Conservation (phyloP, 2,329 filamentous ascomycete genomes). For the Neonectria hederae region DNA sequence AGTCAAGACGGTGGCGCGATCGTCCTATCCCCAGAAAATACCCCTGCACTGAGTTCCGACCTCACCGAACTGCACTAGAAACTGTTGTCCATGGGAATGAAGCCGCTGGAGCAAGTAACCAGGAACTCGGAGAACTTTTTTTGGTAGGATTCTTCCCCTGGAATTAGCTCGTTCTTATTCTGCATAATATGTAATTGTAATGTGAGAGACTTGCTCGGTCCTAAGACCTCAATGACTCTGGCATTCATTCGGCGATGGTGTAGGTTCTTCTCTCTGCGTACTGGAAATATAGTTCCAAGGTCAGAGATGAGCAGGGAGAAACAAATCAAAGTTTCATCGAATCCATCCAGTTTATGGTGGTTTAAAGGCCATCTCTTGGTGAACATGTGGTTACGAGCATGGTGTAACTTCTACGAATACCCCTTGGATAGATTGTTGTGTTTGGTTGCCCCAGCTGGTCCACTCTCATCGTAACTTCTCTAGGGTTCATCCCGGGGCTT, state of each 20-base stretch:
- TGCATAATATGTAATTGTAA: background rate
- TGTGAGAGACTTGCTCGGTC: background rate
- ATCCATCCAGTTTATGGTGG: too few species aligned
- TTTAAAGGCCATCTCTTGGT: too few species aligned
- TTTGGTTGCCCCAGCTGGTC: background rate
- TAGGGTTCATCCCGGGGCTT: background rate
- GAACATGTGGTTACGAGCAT: too few species aligned
- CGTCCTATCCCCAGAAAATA: background rate
- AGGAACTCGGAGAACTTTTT: background rate
- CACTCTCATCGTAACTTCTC: background rate
- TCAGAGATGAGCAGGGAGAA: too few species aligned
- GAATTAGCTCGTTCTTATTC: background rate
- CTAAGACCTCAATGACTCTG: background rate
- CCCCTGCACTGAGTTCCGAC: background rate
- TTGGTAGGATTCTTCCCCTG: background rate
- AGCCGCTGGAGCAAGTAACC: background rate
- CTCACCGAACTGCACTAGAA: background rate
- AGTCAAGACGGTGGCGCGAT: background rate
- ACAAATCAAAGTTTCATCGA: too few species aligned
- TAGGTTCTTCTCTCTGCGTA: background rate
- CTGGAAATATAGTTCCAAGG: too few species aligned
- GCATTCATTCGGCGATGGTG: background rate
- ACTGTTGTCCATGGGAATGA: background rate
- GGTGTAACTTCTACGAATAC: too few species aligned
- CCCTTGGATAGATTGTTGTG: background rate